Conservation (phyloP, 352 stramenopile species). For the Globisporangium splendens region DNA sequence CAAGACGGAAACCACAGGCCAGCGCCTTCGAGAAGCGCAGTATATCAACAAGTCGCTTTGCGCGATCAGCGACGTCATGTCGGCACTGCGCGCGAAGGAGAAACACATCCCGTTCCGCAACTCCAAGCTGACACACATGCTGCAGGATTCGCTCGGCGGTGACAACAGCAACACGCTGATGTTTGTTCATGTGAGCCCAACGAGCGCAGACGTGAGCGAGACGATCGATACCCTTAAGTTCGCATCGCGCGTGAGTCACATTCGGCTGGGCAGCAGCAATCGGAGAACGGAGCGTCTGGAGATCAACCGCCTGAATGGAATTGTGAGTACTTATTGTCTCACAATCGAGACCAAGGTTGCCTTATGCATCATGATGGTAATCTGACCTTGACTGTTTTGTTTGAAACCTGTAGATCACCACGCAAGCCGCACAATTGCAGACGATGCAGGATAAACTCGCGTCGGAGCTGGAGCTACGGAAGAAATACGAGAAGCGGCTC, state of each 20-base stretch:
- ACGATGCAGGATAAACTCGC: conserved; percentile 64
- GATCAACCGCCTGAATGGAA: conserved; percentile 51
- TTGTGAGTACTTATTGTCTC: conserved; percentile 35
- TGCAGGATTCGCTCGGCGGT: conserved; percentile 67
- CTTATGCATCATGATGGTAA: background rate
- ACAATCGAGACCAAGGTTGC: background rate
- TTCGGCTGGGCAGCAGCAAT: conserved; percentile 33
- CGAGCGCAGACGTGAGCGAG: conserved; percentile 46
- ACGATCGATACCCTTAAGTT: conserved; percentile 82
- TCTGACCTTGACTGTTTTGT: background rate
- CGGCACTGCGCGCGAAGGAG: conserved; percentile 64
- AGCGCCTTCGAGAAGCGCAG: conserved; percentile 59
- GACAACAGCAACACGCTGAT: conserved; percentile 43
- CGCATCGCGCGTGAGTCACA: conserved; percentile 48
- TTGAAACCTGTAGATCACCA: conserved; percentile 35
- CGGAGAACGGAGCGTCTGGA: conserved; percentile 56
- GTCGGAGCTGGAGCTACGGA: conserved; percentile 56
- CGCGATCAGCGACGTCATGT: conserved; percentile 69
- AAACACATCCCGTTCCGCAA: conserved; percentile 85
- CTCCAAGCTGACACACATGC: conserved; percentile 81
- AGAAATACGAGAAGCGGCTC: conserved; percentile 73
- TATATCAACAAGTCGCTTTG: conserved; percentile 82
- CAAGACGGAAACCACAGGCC: conserved; percentile 36
- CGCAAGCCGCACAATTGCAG: conserved; percentile 63
- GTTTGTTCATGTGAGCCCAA: conserved; percentile 63